Conservation (phyloP, 1,139 yeast species). For the Tardiomyces digboiensis region DNA sequence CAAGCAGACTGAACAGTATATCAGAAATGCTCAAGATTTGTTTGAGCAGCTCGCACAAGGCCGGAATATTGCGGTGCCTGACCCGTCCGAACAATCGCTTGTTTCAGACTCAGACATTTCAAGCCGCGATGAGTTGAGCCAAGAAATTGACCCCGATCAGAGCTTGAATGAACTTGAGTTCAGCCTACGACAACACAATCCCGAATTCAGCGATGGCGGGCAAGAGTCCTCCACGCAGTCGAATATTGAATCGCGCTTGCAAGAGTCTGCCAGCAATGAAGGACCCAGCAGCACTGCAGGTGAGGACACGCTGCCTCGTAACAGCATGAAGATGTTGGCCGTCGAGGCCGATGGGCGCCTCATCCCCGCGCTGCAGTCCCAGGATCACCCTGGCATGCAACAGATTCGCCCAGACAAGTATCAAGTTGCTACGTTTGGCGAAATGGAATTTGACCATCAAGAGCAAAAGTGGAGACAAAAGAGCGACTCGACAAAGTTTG, state of each 20-base stretch:
- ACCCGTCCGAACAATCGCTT: conserved; percentile 1
- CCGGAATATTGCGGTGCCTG: background rate
- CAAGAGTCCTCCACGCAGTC: background rate
- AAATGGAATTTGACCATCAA: conserved; percentile 14
- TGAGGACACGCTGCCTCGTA: background rate
- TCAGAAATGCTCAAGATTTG: conserved; percentile 12
- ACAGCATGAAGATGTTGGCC: background rate
- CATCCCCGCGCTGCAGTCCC: conserved; percentile 2
- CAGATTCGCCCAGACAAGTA: conserved; percentile 5
- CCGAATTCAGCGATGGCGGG: conserved; percentile 1
- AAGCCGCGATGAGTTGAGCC: background rate
- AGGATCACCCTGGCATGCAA: conserved; percentile 2
- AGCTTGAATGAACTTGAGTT: conserved; percentile 6
- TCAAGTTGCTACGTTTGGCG: conserved; percentile 6
- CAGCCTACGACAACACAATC: conserved; percentile 9
- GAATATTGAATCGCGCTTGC: conserved; percentile 2
- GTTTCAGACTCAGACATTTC: background rate
- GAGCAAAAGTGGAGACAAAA: conserved; percentile 10
- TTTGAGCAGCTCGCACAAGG: conserved; percentile 6
- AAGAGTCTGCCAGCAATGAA: conserved; percentile 6
- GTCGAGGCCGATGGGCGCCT: background rate
- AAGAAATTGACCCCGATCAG: background rate
- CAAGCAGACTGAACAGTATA: conserved; percentile 2
- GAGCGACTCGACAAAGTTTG: background rate
- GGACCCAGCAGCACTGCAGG: background rate